Percentiles rank a stretch among this genome's conserved stretches.
Conservation (phyloP, 2,329 filamentous ascomycete species). For the Ascochyta rabiei region DNA sequence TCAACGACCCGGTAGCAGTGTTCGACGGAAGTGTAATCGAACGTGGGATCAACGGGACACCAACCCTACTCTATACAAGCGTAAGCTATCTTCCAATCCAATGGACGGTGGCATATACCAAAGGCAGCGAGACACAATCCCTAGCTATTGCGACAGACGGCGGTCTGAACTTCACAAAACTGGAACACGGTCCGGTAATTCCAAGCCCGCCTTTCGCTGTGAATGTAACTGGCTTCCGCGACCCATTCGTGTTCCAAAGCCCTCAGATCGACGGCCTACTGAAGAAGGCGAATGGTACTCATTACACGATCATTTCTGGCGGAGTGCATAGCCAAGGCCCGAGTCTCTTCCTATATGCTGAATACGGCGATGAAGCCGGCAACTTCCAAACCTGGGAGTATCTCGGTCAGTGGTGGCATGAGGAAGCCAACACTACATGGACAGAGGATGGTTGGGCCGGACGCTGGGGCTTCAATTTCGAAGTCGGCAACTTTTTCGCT, state of each 20-base stretch:
- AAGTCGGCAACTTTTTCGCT: slow-evolving; percentile 53
- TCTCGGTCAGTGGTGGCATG: slow-evolving; percentile 50
- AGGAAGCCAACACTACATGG: slow-evolving; percentile 39
- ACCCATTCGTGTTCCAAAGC: slow-evolving; percentile 53
- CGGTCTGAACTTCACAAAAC: slow-evolving; percentile 50
- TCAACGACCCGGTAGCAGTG: slow-evolving; percentile 54
- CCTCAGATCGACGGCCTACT: slow-evolving; percentile 45
- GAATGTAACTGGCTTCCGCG: slow-evolving; percentile 53
- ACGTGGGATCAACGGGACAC: slow-evolving; percentile 51
- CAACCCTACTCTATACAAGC: slow-evolving; percentile 55
- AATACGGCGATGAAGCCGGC: slow-evolving; percentile 36
- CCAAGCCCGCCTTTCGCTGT: slow-evolving; percentile 48
- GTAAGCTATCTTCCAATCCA: slow-evolving; percentile 54
- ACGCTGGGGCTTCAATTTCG: slow-evolving; percentile 53
- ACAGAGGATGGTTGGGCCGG: slow-evolving; percentile 28
- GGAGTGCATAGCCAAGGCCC: slow-evolving; percentile 50
- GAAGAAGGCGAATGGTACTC: slow-evolving; percentile 44
- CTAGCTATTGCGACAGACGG: slow-evolving; percentile 51
- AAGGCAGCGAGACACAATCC: slow-evolving; percentile 55
- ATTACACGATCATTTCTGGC: slow-evolving; percentile 50
- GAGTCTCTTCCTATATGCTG: slow-evolving; percentile 50
- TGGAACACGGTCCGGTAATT: slow-evolving; percentile 48
- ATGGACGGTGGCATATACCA: slow-evolving; percentile 55
- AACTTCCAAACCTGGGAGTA: slow-evolving; percentile 50
- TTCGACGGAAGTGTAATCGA: slow-evolving; percentile 56